Conservation (phyloP, 192 early-diverging fungal genomes). For the Umbelopsis vinacea region DNA sequence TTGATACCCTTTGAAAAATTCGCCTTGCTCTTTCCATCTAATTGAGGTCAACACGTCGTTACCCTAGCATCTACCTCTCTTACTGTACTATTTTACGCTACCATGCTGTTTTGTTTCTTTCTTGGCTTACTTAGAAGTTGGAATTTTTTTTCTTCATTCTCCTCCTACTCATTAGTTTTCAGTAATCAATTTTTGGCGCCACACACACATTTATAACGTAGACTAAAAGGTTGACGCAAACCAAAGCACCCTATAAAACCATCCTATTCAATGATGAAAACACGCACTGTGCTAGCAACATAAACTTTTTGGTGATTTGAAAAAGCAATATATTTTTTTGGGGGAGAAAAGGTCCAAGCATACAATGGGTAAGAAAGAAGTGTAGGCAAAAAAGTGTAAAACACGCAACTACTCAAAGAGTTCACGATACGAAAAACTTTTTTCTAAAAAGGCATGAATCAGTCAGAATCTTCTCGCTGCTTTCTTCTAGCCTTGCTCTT, state of each 20-base stretch:
- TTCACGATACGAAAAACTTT: neutral
- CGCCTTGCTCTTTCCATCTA: slow-evolving; percentile 1
- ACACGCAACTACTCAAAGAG: too few species aligned
- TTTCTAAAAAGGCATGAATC: neutral
- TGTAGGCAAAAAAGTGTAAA: neutral
- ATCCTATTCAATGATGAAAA: too few species aligned
- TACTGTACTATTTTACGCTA: slow-evolving; percentile 4
- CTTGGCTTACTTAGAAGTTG: neutral
- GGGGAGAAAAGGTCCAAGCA: neutral
- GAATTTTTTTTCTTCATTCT: neutral
- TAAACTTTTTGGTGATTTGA: too few species aligned
- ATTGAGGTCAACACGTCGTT: neutral
- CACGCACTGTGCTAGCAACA: too few species aligned
- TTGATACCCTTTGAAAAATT: slow-evolving; percentile 46
- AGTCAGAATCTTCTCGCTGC: slow-evolving; percentile 24
- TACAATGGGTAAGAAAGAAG: neutral
- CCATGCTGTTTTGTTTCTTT: neutral
- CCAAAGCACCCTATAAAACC: too few species aligned
- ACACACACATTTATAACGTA: too few species aligned
- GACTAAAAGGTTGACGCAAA: too few species aligned
- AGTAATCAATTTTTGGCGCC: too few species aligned
- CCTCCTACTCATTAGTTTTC: too few species aligned
- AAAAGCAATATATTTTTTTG: too few species aligned
- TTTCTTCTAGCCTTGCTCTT: slow-evolving; percentile 37
- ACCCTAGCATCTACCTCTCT: neutral